phyloP scores from a whole-genome alignment of 2,329 filamentous ascomycete genomes.

The Alternaria arborescens region DNA sequence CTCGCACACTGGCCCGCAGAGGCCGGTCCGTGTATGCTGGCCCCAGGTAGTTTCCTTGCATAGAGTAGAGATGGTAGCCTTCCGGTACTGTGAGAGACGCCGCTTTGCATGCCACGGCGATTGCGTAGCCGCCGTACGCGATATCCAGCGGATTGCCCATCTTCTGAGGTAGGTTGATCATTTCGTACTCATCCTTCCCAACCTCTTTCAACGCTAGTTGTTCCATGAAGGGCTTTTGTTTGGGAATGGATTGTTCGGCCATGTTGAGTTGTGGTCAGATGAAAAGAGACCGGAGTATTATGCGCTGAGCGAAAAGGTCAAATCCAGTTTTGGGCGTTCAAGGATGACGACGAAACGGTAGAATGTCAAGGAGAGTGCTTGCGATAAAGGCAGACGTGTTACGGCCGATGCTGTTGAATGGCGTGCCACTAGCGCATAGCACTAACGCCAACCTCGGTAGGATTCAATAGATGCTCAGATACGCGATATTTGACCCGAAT shows the following conservation, averaged over 20 bases:
- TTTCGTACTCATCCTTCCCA: conserved; percentile 23
- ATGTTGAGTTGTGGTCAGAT: background rate
- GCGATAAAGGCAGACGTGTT: background rate
- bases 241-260: background rate
- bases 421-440: background rate
- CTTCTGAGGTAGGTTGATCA: conserved; percentile 43
- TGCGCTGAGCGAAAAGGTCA: background rate
- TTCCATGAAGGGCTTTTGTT: conserved; percentile 22
- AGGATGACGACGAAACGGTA: background rate
- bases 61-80: conserved; percentile 56
- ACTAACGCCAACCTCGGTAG: background rate
- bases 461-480: background rate
- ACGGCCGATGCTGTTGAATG: background rate
- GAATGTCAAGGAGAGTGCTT: background rate
- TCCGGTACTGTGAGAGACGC: conserved; percentile 52
- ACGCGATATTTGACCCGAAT: background rate
- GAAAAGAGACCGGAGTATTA: background rate
- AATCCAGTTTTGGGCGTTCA: background rate
- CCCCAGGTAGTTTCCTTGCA: conserved; percentile 58
- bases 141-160: conserved; percentile 50
- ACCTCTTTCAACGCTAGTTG: conserved; percentile 24
- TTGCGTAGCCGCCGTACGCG: conserved; percentile 59
- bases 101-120: conserved; percentile 54
- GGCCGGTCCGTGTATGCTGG: conserved; percentile 55
- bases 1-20: conserved; percentile 50